Conservation (phyloP, 768 basidiomycete genomes). For the Rhodotorula diobovata region DNA sequence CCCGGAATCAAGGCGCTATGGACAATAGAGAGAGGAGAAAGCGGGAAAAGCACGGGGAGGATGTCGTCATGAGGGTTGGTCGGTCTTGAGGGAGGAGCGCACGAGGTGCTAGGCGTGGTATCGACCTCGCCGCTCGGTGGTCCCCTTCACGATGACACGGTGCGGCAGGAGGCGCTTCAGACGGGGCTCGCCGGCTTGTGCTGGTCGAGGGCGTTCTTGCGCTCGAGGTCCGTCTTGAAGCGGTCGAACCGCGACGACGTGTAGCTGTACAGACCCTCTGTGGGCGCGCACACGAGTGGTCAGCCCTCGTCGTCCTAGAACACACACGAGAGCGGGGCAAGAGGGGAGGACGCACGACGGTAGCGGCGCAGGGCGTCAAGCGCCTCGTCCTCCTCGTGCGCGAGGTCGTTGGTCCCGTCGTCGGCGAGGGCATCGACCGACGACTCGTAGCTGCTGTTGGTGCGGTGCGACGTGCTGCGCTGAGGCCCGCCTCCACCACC, state of each 20-base stretch:
- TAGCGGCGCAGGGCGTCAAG: slow-evolving; percentile 22
- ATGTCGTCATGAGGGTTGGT: background rate
- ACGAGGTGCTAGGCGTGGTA: background rate
- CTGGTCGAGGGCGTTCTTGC: background rate
- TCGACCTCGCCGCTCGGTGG: background rate
- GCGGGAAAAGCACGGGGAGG: background rate
- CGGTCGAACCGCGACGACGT: slow-evolving; percentile 17
- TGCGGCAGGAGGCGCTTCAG: too few species aligned
- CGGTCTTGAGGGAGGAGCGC: background rate
- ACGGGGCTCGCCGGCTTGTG: too few species aligned
- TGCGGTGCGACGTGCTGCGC: background rate
- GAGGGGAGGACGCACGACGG: slow-evolving; percentile 18
- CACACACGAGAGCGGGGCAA: too few species aligned
- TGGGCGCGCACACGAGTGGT: background rate
- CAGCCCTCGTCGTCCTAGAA: background rate
- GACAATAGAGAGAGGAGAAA: background rate
- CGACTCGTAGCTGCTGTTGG: slow-evolving; percentile 10
- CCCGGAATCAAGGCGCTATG: background rate
- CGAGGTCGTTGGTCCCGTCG: slow-evolving; percentile 2
- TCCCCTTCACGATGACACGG: too few species aligned
- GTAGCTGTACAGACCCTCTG: slow-evolving; percentile 29
- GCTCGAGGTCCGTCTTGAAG: slow-evolving; percentile 27
- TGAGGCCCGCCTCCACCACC: background rate
- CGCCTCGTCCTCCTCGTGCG: background rate
- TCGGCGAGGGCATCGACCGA: background rate